A percentile compares a stretch with the other conserved stretches of the same genome.
Evolutionary conservation across 768 basidiomycete species (phyloP).

Genomic region (Hericium coralloides): DNA sequence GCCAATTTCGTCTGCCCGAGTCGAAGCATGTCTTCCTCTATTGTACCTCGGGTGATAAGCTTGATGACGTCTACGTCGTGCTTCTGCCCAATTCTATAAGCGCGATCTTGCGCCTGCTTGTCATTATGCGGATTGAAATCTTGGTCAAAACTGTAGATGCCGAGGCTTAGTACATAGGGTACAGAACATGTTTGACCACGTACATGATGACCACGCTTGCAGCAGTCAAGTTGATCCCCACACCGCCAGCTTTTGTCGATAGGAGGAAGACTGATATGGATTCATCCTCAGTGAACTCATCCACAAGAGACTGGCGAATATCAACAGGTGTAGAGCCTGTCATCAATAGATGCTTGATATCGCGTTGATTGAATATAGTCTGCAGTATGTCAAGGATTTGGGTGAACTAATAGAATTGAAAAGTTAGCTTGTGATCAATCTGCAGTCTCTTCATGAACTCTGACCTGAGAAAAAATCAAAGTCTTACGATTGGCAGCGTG

Average conservation of each 20-base stretch:
- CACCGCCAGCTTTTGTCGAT: slow-evolving; percentile 88
- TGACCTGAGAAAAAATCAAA: slow-evolving; percentile 90
- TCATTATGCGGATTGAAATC: slow-evolving; percentile 99
- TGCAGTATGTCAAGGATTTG: slow-evolving; percentile 93
- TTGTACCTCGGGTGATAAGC: slow-evolving; percentile 82
- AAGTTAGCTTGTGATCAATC: neutral
- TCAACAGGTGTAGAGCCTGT: slow-evolving; percentile 94
- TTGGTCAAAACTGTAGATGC: slow-evolving; percentile 72
- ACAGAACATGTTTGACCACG: slow-evolving; percentile 16
- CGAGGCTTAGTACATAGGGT: slow-evolving; percentile 1
- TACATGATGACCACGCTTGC: slow-evolving; percentile 93
- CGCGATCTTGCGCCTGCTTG: slow-evolving; percentile 93
- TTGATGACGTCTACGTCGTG: slow-evolving; percentile 92
- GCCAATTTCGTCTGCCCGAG: slow-evolving; percentile 87
- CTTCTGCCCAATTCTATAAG: slow-evolving; percentile 94
- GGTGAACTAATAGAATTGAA: slow-evolving; percentile 57
- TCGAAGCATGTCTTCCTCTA: slow-evolving; percentile 93
- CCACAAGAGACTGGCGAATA: slow-evolving; percentile 86
- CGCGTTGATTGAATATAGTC: slow-evolving; percentile 62
- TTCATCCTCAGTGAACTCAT: slow-evolving; percentile 86
- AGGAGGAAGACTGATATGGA: slow-evolving; percentile 83
- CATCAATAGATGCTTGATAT: slow-evolving; percentile 70
- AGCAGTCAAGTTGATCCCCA: slow-evolving; percentile 95
- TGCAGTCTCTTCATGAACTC: neutral
- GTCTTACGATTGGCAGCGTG: slow-evolving; percentile 64